These are phyloP conservation scores for Poronia punctata DNA, from an alignment of 495 filamentous ascomycete species.

Conservation along the genomic window DNA sequence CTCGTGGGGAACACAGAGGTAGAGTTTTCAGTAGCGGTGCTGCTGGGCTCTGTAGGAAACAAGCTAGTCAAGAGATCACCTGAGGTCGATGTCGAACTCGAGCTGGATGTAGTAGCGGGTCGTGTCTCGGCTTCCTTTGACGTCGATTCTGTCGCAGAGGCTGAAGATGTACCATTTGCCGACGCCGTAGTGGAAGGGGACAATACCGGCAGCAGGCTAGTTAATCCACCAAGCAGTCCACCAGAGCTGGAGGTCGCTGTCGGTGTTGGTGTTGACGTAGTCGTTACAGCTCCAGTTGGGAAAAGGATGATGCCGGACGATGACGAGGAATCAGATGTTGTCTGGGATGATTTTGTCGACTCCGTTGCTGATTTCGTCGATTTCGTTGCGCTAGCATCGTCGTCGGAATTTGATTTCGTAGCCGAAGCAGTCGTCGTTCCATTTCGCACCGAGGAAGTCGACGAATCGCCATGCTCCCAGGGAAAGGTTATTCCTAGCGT, in stretches of 20 bases:
- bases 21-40: too few species aligned
- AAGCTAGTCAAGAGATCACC: slow-evolving; percentile 6
- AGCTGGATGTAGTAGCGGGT: too few species aligned
- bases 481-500: slow-evolving; percentile 14
- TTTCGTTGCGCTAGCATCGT: slow-evolving; percentile 9
- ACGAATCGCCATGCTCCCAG: neutral
- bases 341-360: slow-evolving; percentile 9
- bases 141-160: neutral
- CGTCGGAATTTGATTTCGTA: neutral
- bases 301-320: slow-evolving; percentile 28
- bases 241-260: slow-evolving; percentile 4
- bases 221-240: neutral
- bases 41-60: slow-evolving; percentile 10
- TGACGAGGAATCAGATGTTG: slow-evolving; percentile 13
- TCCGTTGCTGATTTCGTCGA: slow-evolving; percentile 13
- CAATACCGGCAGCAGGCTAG: neutral
- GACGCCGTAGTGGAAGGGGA: too few species aligned
- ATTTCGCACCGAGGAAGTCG: slow-evolving; percentile 1
- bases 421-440: slow-evolving; percentile 8
- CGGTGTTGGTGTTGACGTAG: slow-evolving; percentile 7
- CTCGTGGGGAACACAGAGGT: too few species aligned
- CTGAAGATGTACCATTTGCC: too few species aligned
- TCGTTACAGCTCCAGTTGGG: slow-evolving; percentile 29
- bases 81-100: neutral
- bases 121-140: too few species aligned